Base-by-base conservation (phyloP, 768 basidiomycete species). In the Auricularia sp. region DNA sequence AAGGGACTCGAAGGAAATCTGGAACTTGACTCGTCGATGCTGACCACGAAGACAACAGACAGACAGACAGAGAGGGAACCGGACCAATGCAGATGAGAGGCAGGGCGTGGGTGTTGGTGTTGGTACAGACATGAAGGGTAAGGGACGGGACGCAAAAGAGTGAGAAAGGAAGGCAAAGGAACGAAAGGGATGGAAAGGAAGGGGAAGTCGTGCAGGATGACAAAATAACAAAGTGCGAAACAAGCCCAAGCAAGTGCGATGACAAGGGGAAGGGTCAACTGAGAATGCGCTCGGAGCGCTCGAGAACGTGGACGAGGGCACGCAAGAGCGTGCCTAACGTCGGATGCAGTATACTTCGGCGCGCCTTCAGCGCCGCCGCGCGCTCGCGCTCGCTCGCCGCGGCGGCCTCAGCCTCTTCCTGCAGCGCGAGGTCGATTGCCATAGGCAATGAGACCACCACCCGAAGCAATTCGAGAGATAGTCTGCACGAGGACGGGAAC, bases 281-380 rank as follows among this genome's bases (percentile, higher is more conserved):
- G 54, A 79, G 66, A n/a, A 79, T 76, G 54, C 78, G 78, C 71
- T 90, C 87, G 83, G 89, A 86, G 68, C 79, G 82, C 70, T 86
- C 84, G 43, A 90, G 76, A 4, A 84, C 81, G 44, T 79, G 75
- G 66, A 88, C 86, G 34, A 88, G 78, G 3, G 82, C 83, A 58
- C 80, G 79, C 64, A 90, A 83, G 56, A 90, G 77, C 8, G 82
- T 72, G 3, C 81, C 81, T n/a, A 88, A 75, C 16, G 79, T 80
- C 54, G 79, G 79, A 12, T 86, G 88, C 36, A 90, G 76, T 6
- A 88, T 62, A 23, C 35, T 62, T 72, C 39, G 67, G 67, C 21
- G 66, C 66, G 35, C 54, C 65, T 64, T 35, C 64, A 53, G 54
- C 64, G 65, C 36, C 35, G 44, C 61, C 62, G 14, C 64, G n/a